Evolutionary conservation across 768 basidiomycete genomes (phyloP), one percentile per base, ranked within the genome.

Genomic region (Chiua virens): DNA sequence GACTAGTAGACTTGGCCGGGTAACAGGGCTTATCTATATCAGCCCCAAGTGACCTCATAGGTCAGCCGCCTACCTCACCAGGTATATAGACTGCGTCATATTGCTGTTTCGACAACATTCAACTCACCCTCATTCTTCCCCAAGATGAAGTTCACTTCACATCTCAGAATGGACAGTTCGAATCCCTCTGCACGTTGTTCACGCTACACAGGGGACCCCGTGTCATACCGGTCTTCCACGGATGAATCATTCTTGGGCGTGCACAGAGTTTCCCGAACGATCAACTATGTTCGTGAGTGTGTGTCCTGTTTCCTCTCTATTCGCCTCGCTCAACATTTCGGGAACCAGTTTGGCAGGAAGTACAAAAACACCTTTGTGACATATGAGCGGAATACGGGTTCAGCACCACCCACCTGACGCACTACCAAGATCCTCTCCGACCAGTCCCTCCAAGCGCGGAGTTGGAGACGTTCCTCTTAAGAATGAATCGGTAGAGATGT

Each of bases 321-420:
- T 17, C 22, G 0, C 11, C n/a, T 45, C 7, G 10, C 50, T 46
- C 18, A 52, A 28, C 11, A 4, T 35, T 1, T 22, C 34, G 22
- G 28, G 28, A 11, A 44, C 41, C n/a, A n/a, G n/a, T n/a, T 8
- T 34, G 34, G 34, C 15, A 79, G 79, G 18, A 80, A 79, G 65
- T 57, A 76, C 43, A 45, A 57, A 5, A 61, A 59, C n/a, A 76
- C 73, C 30, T 73, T 79, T 48, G 58, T 50, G 17, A 72, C 74
- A 8, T 79, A 68, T 45, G 59, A 75, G 46, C 69, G 57, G 42
- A 79, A 79, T 52, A 78, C 71, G 3, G 78, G 78, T 8, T 46
- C 54, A n/a, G 14, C 56, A 52, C 5, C 78, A 76, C 47, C 52
- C 62, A 17, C 54, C 66, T 13, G 55, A 53, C 25, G 43, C 42